Evolutionary conservation across 495 filamentous ascomycete genomes (phyloP), one percentile per base, ranked within the genome.

Genomic region (Extremus antarcticus): DNA sequence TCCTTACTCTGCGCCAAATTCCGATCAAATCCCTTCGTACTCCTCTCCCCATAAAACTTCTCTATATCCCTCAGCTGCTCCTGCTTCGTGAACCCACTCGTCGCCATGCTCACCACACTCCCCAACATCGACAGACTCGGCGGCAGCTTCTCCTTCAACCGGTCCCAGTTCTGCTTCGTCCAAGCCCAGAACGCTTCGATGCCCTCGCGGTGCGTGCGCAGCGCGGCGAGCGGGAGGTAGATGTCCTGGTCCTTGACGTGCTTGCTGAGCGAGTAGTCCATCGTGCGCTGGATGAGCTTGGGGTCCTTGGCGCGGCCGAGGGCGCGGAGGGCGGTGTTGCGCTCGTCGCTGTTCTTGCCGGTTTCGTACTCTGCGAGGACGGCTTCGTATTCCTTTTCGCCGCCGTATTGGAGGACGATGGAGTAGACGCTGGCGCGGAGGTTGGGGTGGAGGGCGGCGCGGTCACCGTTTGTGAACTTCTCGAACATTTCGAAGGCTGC

Each of bases 241-340:
- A 98, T 83, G 41, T 98, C 92, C 71, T 98, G 92, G 60, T 84
- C 89, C 74, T 94, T 94, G 69, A 98, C 88, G 57, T 95, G 86
- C 40, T 83, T 78, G 68, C 83, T 80, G 55, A 87, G 76, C 43
- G 90, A 80, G 32, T 95, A 73, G 9, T 70, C 75, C 17, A 98
- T 78, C 1, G 90, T 91, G 53, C 82, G 80, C 67, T 88, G 69
- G 70, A 96, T 91, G 46, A 96, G 81, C 49, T 82, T 78, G 15
- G 86, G 81, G 43, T 84, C 74, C 59, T 85, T 84, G 25, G 88
- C 81, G 50, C 88, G 80, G 47, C 92, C 90, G 9, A 98, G 77
- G 56, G 80, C 81, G 59, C 92, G 87, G 32, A 98, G 79, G 0
- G 91, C 90, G n/a, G 89, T 92, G 65, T 94, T 95, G 70, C 90